A percentile compares a stretch with the other conserved stretches of the same genome.
Conservation (phyloP, 164 flowering plant genomes). For the Malania oleifera region DNA sequence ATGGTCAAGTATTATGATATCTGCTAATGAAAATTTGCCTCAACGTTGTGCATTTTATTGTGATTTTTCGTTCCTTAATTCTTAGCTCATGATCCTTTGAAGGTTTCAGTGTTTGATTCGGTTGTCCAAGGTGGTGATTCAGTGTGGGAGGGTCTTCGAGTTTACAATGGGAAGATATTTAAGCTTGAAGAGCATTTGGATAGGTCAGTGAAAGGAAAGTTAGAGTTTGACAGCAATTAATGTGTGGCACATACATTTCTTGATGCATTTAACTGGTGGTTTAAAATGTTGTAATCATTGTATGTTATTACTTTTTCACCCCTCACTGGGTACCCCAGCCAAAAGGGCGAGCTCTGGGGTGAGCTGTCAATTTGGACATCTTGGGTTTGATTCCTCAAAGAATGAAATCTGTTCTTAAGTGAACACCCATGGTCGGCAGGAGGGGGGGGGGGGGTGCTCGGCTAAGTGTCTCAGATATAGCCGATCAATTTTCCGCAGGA, state of each 20-base stretch:
- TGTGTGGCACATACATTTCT: neutral
- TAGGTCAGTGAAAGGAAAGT: conserved; percentile 42
- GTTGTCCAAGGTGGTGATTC: conserved; percentile 99
- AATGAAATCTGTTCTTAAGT: too few relatives aligned
- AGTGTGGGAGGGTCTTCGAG: conserved; percentile 97
- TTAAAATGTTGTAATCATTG: neutral
- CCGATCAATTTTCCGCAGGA: too few relatives aligned
- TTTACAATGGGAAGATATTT: conserved; percentile 74
- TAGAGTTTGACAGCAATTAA: neutral
- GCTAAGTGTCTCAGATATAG: too few relatives aligned
- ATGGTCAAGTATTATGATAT: neutral
- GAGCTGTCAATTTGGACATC: too few relatives aligned
- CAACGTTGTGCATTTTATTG: neutral
- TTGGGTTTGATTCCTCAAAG: too few relatives aligned
- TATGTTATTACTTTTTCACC: too few relatives aligned
- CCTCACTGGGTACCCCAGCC: too few relatives aligned
- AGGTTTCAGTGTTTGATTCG: conserved; percentile 96
- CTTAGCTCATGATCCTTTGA: conserved; percentile 9
- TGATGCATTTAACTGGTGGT: too few relatives aligned
- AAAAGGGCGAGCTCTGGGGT: too few relatives aligned
- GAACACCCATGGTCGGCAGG: too few relatives aligned
- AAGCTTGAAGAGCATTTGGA: conserved; percentile 94
- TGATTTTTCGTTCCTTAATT: neutral
- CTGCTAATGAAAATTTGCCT: neutral
- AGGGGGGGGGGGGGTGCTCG: too few relatives aligned